phyloP scores from a whole-genome alignment of 177 flowering plant genomes.

The Tripterygium wilfordii region DNA sequence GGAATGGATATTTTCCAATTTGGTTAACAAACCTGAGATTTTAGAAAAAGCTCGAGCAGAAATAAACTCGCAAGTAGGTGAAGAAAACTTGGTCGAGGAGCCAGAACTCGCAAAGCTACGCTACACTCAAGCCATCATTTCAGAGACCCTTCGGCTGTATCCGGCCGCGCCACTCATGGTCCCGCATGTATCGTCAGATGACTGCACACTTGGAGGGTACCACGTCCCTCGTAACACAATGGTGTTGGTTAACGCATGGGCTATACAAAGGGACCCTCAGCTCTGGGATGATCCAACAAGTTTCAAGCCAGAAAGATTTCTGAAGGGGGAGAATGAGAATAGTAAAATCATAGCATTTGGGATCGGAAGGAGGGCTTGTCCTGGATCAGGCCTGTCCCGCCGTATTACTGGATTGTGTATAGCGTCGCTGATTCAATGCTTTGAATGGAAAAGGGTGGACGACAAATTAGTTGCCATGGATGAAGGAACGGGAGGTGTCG shows the following conservation, averaged over 20 bases:
- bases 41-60: too few relatives aligned
- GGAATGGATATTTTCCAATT: too few relatives aligned
- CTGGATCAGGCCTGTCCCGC: not conserved
- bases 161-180: not conserved
- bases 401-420: not conserved
- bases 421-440: not conserved
- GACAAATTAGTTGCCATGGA: not conserved
- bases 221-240: not conserved
- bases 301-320: not conserved
- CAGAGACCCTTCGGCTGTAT: not conserved
- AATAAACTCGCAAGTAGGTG: too few relatives aligned
- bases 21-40: too few relatives aligned
- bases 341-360: not conserved
- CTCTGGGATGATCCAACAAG: not conserved
- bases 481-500: not conserved
- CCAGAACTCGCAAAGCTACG: too few relatives aligned
- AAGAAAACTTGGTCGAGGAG: too few relatives aligned
- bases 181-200: not conserved
- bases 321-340: not conserved
- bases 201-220: not conserved
- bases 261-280: constrained; percentile 1
- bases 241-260: not conserved
- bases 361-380: too few relatives aligned
- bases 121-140: not conserved
- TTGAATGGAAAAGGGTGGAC: not conserved